Conservation (phyloP, 768 basidiomycete species). For the Phlegmacium glaucopus region DNA sequence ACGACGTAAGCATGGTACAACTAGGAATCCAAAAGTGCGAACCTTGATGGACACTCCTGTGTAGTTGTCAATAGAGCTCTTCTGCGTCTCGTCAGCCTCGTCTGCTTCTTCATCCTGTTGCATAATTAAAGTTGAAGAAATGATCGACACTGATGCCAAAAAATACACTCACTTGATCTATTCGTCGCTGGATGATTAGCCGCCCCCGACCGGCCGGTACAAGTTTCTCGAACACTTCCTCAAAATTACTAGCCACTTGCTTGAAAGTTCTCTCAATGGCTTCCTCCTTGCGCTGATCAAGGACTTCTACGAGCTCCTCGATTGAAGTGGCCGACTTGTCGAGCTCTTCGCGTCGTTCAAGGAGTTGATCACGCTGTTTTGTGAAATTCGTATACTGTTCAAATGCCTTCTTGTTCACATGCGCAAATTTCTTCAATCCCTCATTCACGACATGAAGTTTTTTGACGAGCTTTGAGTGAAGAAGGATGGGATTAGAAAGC, state of each 20-base stretch:
- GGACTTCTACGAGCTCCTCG: conserved; percentile 85
- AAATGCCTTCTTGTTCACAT: conserved; percentile 99
- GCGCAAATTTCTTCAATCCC: conserved; percentile 91
- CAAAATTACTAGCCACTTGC: conserved; percentile 95
- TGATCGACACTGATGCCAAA: neutral
- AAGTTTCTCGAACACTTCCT: conserved; percentile 93
- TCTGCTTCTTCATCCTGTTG: conserved; percentile 67
- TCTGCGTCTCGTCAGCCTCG: conserved; percentile 70
- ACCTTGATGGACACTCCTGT: conserved; percentile 97
- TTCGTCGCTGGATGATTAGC: conserved; percentile 87
- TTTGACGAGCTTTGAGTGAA: conserved; percentile 69
- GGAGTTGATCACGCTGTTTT: conserved; percentile 90
- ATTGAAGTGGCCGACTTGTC: conserved; percentile 89
- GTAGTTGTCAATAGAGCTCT: conserved; percentile 85
- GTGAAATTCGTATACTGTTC: conserved; percentile 99
- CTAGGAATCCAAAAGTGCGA: neutral
- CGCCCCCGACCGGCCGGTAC: conserved; percentile 92
- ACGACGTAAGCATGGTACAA: neutral
- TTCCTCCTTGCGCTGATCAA: conserved; percentile 97
- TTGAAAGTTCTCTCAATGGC: conserved; percentile 98
- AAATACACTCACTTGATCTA: conserved; percentile 64
- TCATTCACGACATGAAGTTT: conserved; percentile 92
- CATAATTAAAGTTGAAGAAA: no score
- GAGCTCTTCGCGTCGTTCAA: conserved; percentile 84
- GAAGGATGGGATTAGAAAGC: neutral